These are phyloP conservation scores for Aspergillus tubingensis DNA, from an alignment of 2,329 filamentous ascomycete genomes.

Conservation along the genomic window DNA sequence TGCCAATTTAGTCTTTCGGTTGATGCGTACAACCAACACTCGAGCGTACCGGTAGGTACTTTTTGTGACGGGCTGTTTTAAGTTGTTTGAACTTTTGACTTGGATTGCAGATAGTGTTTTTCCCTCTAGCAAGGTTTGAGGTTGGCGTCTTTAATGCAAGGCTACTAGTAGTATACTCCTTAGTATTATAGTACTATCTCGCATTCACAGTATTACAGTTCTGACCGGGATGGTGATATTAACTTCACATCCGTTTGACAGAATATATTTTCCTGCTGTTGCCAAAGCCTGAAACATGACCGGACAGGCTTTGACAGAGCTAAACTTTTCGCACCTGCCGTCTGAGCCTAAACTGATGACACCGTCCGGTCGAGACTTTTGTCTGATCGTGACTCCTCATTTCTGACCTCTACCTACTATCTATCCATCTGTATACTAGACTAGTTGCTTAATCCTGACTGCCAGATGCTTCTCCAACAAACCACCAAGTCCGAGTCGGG, in stretches of 20 bases:
- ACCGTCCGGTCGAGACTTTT: not conserved
- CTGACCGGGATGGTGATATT: not conserved
- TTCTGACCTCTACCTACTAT: not conserved
- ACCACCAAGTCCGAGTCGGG: not conserved
- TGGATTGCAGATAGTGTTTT: not conserved
- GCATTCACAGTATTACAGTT: not conserved
- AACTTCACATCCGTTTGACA: not conserved
- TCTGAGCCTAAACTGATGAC: not conserved
- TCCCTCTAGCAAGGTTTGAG: not conserved
- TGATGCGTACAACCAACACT: too few species aligned
- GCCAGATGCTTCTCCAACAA: not conserved
- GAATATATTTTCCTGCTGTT: not conserved
- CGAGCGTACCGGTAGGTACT: not conserved
- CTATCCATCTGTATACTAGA: too few species aligned
- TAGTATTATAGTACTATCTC: not conserved
- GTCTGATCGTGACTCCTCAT: too few species aligned
- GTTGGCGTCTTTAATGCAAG: not conserved
- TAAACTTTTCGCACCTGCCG: not conserved
- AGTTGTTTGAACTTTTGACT: not conserved
- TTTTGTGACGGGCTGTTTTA: not conserved
- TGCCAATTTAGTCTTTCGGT: not conserved
- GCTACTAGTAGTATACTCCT: not conserved
- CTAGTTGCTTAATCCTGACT: too few species aligned
- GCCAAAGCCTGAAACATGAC: not conserved
- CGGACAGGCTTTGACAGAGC: not conserved